Evolutionary conservation across 2,329 filamentous ascomycete genomes (phyloP), one percentile per base, ranked within the genome.

Genomic region (Neofusicoccum parvum): DNA sequence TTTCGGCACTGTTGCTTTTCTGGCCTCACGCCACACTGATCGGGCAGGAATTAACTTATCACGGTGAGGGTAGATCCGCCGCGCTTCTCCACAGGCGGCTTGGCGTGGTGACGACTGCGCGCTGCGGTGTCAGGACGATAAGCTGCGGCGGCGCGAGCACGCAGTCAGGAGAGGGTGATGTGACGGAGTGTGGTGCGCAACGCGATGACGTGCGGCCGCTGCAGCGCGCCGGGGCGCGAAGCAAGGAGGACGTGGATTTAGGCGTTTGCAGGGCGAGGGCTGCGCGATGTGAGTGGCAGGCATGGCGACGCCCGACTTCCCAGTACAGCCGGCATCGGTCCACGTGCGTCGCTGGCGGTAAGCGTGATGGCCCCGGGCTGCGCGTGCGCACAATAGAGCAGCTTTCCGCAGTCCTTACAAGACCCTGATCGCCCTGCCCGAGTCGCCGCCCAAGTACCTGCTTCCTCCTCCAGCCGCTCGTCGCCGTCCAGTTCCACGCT

Each of bases 131-230:
- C 27, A 6, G 39, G 54, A 17, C 14, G 23, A 59, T 27, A 45
- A 46, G 51, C 9, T 11, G 51, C 15, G 32, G 51, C 36, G 23
- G 23, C 32, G 34, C 59, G 23, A 10, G 56, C 2, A 17, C 10
- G 23, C 17, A n/a, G 58, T 64, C 62, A 64, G 50, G 50, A 54
- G 62, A 64, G 62, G 23, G 62, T 64, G 62, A 64, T 39, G 62
- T 64, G 62, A 54, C 51, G 62, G 37, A 14, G 9, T 23, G 4
- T 23, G 39, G 5, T 11, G 23, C 37, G 54, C 54, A 27, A 45
- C 36, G 27, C 41, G 17, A 39, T 64, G 62, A 64, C 41, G 62
- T 54, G 49, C 60, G n/a, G n/a, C 7, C 14, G 23, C 37, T 62
- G 60, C 39, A 27, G 15, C 36, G 23, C 32, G 27, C 17, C 41